Base-by-base conservation (phyloP, 2,329 filamentous ascomycete genomes). In the Aspergillus cejpii region DNA sequence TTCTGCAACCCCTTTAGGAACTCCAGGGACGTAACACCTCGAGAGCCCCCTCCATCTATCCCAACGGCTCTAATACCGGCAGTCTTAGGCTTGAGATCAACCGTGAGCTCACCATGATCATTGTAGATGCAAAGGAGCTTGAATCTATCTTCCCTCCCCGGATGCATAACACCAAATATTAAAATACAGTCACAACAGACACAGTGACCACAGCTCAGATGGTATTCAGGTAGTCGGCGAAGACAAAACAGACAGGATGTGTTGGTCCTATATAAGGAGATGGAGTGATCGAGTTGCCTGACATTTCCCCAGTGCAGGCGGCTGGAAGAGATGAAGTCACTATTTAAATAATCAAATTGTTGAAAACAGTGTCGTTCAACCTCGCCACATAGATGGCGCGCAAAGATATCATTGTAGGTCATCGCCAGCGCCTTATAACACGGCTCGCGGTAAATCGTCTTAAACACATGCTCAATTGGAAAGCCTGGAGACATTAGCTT, bases 191-290 rank as follows among this genome's bases (percentile, higher is more conserved):
- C 11, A 12, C 11, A n/a, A 34, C 44, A 46, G 12, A 46, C 33
- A 11, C 19, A 46, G 33, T 49, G 47, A 6, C 47, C 26, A 24
- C 29, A 49, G 34, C 39, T 49, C 12, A 49, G 28, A 27, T 45
- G 28, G 7, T 45, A 24, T 23, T 49, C 47, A 3, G 47, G 47
- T 10, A 42, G 14, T 34, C 39, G 33, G 36, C 29, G 41, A 24
- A 49, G 27, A 27, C 39, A 49, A 27, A n/a, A 41, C 15, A 49
- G 37, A 29, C 40, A 49, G 15, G 44, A 43, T 24, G 20, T 39
- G 28, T 46, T 49, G 38, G 21, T 38, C 26, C 23, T 27, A 15
- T 37, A 46, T 14, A 38, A 24, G 15, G 38, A 5, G 21, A 46
- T 37, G n/a, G 38, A 37, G 19, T 8, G 21, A 31, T 46, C 23